A percentile compares a stretch with the other conserved stretches of the same genome.
Evolutionary conservation across 495 filamentous ascomycete genomes (phyloP).

Genomic region (Podospora bellae-mahoneyi): DNA sequence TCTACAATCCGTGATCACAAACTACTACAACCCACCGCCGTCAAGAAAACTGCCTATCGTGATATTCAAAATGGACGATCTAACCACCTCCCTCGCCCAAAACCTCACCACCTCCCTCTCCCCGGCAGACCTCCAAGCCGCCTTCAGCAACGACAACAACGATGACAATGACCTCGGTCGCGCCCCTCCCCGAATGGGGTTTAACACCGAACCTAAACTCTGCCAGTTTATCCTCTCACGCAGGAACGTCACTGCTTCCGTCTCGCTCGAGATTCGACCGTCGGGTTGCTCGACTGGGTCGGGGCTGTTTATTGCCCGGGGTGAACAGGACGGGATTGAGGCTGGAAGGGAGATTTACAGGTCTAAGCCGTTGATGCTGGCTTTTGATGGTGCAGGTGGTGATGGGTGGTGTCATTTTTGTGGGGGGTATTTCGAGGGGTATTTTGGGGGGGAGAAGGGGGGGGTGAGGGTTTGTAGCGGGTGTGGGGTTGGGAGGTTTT

Average conservation of each 20-base stretch:
- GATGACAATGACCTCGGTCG: constrained; percentile 10
- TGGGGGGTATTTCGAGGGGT: constrained; percentile 12
- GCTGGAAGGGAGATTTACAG: constrained; percentile 27
- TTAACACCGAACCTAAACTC: constrained; percentile 20
- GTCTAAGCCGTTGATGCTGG: constrained; percentile 17
- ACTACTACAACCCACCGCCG: not conserved
- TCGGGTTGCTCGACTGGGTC: constrained; percentile 21
- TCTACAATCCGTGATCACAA: not conserved
- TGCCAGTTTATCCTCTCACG: constrained; percentile 16
- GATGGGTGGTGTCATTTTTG: constrained; percentile 23
- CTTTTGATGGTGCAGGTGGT: constrained; percentile 7
- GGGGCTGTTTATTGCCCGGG: constrained; percentile 20
- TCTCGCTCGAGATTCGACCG: constrained; percentile 20
- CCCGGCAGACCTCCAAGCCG: not conserved
- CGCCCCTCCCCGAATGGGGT: constrained; percentile 11
- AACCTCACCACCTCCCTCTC: not conserved
- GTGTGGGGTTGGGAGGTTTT: constrained; percentile 63
- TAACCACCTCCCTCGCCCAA: not conserved
- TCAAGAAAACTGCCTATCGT: not conserved
- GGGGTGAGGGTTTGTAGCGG: constrained; percentile 55
- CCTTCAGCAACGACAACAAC: not conserved
- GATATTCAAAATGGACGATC: not conserved
- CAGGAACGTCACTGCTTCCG: constrained; percentile 2
- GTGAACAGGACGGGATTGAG: not conserved
- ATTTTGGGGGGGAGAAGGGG: not conserved